Base-by-base conservation (phyloP, 2,329 filamentous ascomycete species). In the Dactylellina cionopaga region DNA sequence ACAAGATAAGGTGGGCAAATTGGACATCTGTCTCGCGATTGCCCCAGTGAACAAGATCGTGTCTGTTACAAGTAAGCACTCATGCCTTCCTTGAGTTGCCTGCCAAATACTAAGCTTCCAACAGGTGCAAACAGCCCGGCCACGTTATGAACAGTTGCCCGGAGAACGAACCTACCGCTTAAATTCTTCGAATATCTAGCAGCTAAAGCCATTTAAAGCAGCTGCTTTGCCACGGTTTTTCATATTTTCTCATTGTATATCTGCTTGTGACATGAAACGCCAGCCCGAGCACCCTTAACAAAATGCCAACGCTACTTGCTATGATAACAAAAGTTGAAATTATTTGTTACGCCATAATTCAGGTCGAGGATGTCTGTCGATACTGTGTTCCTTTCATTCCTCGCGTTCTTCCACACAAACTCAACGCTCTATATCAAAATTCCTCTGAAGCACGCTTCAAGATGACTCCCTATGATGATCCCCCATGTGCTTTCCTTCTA, bases 71-170 rank as follows among this genome's bases (percentile, higher is more conserved):
- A 96, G 86, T 98, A 65, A 73, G 76, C 68, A 49, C 13, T 5
- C 44, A 39, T 2, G 19, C 31, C 10, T 22, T 25, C 22, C 52
- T 27, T 11, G 37, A 27, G 1, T 24, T 15, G 11, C n/a, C 5
- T 10, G 5, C 4, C n/a, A n/a, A 22, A 27, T 37, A 11, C 35
- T 63, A 46, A 73, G 11, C 17, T 27, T 19, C 39, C 25, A 27
- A 56, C 51, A 77, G 76, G 46, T 77, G 88, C 86, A 88, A 88
- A 83, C 86, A 90, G 82, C 86, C 88, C 77, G 93, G 94, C 78
- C 94, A 97, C 84, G 90, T 98, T 81, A 94, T 97, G 88, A 88
- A 91, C 78, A 88, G 91, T 79, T 99, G 95, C 89, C 92, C 94
- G 5, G 60, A 62, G 10, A 35, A 11, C 27, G 59, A 79, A 92